A percentile compares a stretch with the other conserved stretches of the same genome.
phyloP scores from a whole-genome alignment of 345 rosid species.

The Clausena lansium region DNA sequence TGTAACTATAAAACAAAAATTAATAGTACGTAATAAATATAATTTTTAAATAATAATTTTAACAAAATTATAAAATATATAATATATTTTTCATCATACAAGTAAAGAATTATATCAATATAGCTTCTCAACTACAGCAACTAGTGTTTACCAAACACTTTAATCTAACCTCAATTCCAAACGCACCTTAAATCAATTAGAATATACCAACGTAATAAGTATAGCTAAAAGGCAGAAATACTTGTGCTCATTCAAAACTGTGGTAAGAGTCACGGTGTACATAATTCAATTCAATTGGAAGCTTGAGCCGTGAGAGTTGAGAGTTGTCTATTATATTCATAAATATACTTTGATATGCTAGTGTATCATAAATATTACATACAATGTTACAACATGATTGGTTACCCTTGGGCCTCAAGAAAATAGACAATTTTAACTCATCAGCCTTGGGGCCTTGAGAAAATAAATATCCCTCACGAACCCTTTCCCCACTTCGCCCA shows the following conservation, averaged over 20 bases:
- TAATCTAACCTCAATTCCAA: too few species aligned
- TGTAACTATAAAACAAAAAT: too few species aligned
- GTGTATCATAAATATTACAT: background rate
- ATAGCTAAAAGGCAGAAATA: background rate
- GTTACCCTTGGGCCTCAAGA: background rate
- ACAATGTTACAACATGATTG: constrained; percentile 1
- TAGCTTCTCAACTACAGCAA: too few species aligned
- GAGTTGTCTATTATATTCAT: background rate
- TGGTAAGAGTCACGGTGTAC: background rate
- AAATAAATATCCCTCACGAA: constrained; percentile 63
- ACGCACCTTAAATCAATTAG: too few species aligned
- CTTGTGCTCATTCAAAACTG: background rate
- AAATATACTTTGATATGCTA: too few species aligned
- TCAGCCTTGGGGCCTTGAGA: constrained; percentile 53
- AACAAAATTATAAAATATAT: too few species aligned
- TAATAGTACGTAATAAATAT: too few species aligned
- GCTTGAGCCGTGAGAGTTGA: background rate
- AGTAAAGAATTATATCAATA: too few species aligned
- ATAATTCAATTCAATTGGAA: background rate
- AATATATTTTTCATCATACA: too few species aligned
- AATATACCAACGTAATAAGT: too few species aligned
- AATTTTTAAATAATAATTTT: too few species aligned
- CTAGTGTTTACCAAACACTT: too few species aligned
- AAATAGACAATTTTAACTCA: background rate
- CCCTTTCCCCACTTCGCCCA: constrained; percentile 83